A percentile compares a stretch with the other conserved stretches of the same genome.
Conservation (phyloP, 2,329 filamentous ascomycete genomes). For the Bipolaris gigantea region DNA sequence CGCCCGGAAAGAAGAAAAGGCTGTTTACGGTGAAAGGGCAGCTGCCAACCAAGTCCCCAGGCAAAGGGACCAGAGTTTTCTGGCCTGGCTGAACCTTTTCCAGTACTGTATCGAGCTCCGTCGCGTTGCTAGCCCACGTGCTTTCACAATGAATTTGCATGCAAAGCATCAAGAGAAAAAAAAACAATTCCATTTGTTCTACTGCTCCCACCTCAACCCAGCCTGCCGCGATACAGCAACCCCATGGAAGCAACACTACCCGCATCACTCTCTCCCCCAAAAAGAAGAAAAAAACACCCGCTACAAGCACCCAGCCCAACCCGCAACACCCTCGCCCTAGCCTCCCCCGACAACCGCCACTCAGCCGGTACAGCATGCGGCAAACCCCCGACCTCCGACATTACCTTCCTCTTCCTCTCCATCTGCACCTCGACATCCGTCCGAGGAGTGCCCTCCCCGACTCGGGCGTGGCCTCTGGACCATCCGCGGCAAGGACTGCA, state of each 20-base stretch:
- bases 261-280: not conserved
- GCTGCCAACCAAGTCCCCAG: no score
- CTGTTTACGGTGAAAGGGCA: not conserved
- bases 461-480: no score
- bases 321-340: not conserved
- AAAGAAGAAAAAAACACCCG: not conserved
- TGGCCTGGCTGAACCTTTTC: no score
- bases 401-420: not conserved
- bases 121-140: not conserved
- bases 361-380: constrained; percentile 10
- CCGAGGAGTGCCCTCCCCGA: no score
- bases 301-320: not conserved
- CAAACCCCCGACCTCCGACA: constrained; percentile 7
- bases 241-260: not conserved
- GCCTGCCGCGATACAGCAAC: constrained; percentile 1
- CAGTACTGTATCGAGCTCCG: no score
- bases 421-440: not conserved
- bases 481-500: no score
- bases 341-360: constrained; percentile 7
- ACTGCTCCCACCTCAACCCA: not conserved
- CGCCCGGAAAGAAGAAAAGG: not conserved
- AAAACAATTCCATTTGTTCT: not conserved
- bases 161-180: not conserved
- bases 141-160: not conserved
- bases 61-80: no score